Conservation (phyloP, 805 yeast species). For the Pichia occidentalis region DNA sequence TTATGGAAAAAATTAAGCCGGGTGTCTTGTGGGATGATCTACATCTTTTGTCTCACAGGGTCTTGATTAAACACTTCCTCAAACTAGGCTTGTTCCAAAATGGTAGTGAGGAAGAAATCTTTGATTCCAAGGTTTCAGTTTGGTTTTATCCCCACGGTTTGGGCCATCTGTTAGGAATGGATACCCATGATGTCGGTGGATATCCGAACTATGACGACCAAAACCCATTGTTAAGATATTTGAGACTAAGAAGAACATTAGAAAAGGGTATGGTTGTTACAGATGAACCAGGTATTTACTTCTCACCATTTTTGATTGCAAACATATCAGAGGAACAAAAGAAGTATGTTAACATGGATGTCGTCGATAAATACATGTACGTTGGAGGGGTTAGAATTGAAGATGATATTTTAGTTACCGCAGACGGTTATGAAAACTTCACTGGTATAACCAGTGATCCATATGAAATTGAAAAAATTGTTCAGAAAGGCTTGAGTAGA, state of each 20-base stretch:
- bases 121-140: slow-evolving; percentile 61
- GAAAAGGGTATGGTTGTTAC: slow-evolving; percentile 80
- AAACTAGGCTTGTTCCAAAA: slow-evolving; percentile 67
- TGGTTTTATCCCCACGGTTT: slow-evolving; percentile 93
- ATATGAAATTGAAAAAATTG: slow-evolving; percentile 69
- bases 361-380: slow-evolving; percentile 71
- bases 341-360: slow-evolving; percentile 56
- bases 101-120: slow-evolving; percentile 55
- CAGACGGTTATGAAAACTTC: slow-evolving; percentile 69
- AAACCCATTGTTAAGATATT: slow-evolving; percentile 65
- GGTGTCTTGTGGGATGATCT: slow-evolving; percentile 83
- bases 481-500: slow-evolving; percentile 52
- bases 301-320: slow-evolving; percentile 70
- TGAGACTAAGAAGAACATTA: slow-evolving; percentile 73
- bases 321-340: slow-evolving; percentile 35
- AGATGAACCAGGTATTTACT: slow-evolving; percentile 92
- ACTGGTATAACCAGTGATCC: slow-evolving; percentile 85
- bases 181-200: slow-evolving; percentile 95
- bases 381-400: slow-evolving; percentile 98
- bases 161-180: slow-evolving; percentile 91
- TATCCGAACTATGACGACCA: slow-evolving; percentile 77
- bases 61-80: slow-evolving; percentile 65
- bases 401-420: slow-evolving; percentile 81
- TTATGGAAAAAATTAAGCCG: slow-evolving; percentile 69
- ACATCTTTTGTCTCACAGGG: slow-evolving; percentile 72